A percentile compares a stretch with the other conserved stretches of the same genome.
phyloP scores from a whole-genome alignment of 495 filamentous ascomycete genomes.

The Aspergillus panamensis region DNA sequence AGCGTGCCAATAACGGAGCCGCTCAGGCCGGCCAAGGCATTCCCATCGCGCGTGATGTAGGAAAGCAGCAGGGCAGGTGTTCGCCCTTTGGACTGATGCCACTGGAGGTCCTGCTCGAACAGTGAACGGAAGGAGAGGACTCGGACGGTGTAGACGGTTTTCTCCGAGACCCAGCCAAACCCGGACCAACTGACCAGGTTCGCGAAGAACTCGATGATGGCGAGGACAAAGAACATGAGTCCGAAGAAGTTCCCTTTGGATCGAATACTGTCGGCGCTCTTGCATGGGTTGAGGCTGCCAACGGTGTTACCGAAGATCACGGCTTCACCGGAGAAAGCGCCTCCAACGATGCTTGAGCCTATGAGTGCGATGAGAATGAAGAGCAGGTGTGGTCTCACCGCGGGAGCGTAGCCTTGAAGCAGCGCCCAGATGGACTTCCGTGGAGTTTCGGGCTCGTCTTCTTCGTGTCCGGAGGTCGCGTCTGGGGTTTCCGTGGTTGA shows the following conservation, averaged over 20 bases:
- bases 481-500: conserved; percentile 18
- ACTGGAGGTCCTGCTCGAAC: conserved; percentile 52
- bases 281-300: conserved; percentile 43
- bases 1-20: conserved; percentile 45
- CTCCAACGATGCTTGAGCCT: conserved; percentile 43
- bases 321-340: conserved; percentile 47
- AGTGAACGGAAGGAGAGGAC: conserved; percentile 50
- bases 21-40: conserved; percentile 46
- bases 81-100: conserved; percentile 50
- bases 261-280: conserved; percentile 32
- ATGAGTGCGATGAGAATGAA: conserved; percentile 36
- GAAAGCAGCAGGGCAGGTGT: conserved; percentile 45
- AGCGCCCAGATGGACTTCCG: conserved; percentile 33
- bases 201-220: conserved; percentile 50
- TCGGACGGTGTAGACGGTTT: conserved; percentile 48
- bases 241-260: conserved; percentile 47
- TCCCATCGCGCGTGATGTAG: conserved; percentile 50
- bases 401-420: not conserved
- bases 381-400: conserved; percentile 33
- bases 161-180: conserved; percentile 52
- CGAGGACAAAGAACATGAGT: conserved; percentile 54
- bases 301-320: conserved; percentile 54
- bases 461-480: conserved; percentile 15
- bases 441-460: conserved; percentile 32
- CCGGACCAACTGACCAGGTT: conserved; percentile 48